A percentile compares a stretch with the other conserved stretches of the same genome.
Conservation (phyloP, 257 asterid genomes). For the Ehretia macrophylla region DNA sequence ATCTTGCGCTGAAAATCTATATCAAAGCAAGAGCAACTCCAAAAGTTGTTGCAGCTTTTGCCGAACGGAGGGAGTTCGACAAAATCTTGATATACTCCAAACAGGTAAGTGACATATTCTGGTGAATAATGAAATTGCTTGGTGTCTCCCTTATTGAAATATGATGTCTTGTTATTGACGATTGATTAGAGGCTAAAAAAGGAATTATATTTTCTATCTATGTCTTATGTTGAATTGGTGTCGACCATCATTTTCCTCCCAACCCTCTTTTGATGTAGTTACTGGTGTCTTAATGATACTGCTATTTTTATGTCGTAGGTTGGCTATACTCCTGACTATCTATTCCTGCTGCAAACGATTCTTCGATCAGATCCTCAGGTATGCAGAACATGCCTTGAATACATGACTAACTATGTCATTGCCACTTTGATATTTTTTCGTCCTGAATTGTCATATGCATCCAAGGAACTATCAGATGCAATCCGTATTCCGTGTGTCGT, state of each 20-base stretch:
- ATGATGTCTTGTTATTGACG: no score
- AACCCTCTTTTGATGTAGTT: not conserved
- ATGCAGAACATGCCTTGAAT: conserved; percentile 8
- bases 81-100: conserved; percentile 94
- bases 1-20: conserved; percentile 93
- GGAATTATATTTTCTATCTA: not conserved
- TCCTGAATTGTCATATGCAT: not conserved
- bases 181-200: no score
- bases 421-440: not conserved
- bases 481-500: not conserved
- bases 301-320: conserved; percentile 56
- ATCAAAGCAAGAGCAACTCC: conserved; percentile 99
- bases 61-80: conserved; percentile 98
- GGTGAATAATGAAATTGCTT: no score
- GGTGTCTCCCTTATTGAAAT: no score
- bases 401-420: not conserved
- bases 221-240: not conserved
- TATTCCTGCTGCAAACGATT: conserved; percentile 96
- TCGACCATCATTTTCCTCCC: not conserved
- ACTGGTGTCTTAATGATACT: not conserved
- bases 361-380: conserved; percentile 99
- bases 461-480: not conserved
- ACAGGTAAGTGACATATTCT: conserved; percentile 52
- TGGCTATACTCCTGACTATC: conserved; percentile 95
- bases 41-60: conserved; percentile 99